Percentiles rank a stretch among this genome's conserved stretches.
Conservation (phyloP, 768 basidiomycete species). For the Lactarius hatsudake region DNA sequence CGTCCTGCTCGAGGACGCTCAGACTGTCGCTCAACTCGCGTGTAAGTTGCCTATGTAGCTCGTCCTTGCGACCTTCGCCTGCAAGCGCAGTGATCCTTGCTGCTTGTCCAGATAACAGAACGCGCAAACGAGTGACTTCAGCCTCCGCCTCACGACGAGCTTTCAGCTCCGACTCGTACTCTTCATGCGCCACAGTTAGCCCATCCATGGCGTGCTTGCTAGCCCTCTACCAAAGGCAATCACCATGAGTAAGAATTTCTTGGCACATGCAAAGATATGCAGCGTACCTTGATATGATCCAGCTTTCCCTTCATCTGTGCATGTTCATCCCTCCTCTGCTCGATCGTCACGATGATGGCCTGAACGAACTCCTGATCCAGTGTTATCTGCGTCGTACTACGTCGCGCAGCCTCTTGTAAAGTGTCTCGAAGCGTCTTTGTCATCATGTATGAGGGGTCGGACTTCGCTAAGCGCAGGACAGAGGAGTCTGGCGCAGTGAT, state of each 20-base stretch:
- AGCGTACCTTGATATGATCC: constrained; percentile 81
- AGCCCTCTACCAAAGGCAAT: constrained; percentile 55
- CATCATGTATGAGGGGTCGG: constrained; percentile 47
- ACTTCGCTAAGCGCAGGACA: constrained; percentile 32
- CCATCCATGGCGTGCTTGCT: constrained; percentile 93
- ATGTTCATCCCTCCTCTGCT: constrained; percentile 59
- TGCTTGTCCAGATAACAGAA: constrained; percentile 86
- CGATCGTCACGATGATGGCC: constrained; percentile 62
- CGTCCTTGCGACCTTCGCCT: constrained; percentile 72
- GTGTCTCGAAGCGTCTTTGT: constrained; percentile 57
- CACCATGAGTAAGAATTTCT: not conserved
- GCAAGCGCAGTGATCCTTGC: constrained; percentile 82
- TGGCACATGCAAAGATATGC: not conserved
- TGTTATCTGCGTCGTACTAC: constrained; percentile 57
- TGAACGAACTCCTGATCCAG: constrained; percentile 76
- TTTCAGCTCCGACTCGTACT: constrained; percentile 90
- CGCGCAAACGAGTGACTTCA: constrained; percentile 81
- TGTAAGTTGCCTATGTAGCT: constrained; percentile 74
- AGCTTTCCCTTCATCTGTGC: constrained; percentile 68
- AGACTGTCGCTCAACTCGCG: constrained; percentile 77
- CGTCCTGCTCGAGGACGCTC: constrained; percentile 74
- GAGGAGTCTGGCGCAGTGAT: constrained; percentile 44
- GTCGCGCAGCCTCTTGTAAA: constrained; percentile 56
- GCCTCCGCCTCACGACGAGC: constrained; percentile 88
- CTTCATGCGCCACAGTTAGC: constrained; percentile 86